These are phyloP conservation scores for Pseudocercospora macadamiae DNA, from an alignment of 2,329 filamentous ascomycete species.

Conservation along the genomic window DNA sequence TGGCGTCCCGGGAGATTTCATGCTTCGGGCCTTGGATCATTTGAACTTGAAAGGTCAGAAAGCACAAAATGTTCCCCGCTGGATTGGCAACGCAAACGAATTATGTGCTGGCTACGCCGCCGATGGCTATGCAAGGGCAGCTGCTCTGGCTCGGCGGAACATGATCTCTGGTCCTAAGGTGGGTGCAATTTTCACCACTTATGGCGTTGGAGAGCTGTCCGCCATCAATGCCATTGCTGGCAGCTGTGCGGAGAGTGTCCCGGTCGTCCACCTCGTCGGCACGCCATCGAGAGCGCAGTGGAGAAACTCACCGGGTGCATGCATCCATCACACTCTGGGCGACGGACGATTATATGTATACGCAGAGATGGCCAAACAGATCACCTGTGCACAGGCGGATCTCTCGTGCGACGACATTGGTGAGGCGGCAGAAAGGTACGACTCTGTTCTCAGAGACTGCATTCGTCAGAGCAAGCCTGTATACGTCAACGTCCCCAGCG, in stretches of 20 bases:
- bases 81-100: constrained; percentile 55
- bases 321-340: constrained; percentile 10
- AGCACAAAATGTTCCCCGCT: not conserved
- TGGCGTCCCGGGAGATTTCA: constrained; percentile 48
- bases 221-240: constrained; percentile 52
- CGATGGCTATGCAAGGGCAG: constrained; percentile 46
- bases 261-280: constrained; percentile 49
- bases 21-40: constrained; percentile 48
- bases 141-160: not conserved
- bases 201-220: constrained; percentile 59
- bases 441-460: constrained; percentile 14
- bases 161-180: constrained; percentile 18
- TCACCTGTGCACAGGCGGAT: constrained; percentile 22
- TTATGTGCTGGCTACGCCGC: constrained; percentile 62
- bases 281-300: constrained; percentile 15
- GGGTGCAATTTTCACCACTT: constrained; percentile 59
- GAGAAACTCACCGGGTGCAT: not conserved
- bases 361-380: constrained; percentile 20
- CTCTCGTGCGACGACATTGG: constrained; percentile 7
- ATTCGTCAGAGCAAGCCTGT: constrained; percentile 13
- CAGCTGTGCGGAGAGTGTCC: constrained; percentile 47
- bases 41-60: not conserved
- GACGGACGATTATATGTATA: constrained; percentile 16
- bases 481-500: constrained; percentile 17
- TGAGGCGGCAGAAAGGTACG: constrained; percentile 10